These are phyloP conservation scores for Zasmidium cellare DNA, from an alignment of 2,329 filamentous ascomycete genomes.

Conservation along the genomic window DNA sequence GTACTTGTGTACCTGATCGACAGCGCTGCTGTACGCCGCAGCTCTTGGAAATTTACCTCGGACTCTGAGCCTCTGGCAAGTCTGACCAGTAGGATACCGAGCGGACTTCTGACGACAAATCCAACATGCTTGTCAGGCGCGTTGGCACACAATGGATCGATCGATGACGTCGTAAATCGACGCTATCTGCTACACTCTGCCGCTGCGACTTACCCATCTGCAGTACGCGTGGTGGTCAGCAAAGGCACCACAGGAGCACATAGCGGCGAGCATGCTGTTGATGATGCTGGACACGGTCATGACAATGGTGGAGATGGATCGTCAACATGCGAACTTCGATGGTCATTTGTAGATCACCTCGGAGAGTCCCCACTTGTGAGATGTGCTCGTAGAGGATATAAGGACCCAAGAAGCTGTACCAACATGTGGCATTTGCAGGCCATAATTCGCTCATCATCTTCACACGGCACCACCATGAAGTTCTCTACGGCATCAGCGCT, in stretches of 20 bases:
- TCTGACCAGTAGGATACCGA: background rate
- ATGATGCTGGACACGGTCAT: background rate
- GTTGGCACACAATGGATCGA: background rate
- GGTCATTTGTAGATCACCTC: background rate
- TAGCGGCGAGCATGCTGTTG: background rate
- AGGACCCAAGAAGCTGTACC: background rate
- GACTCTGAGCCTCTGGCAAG: background rate
- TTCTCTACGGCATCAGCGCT: slow-evolving; percentile 15
- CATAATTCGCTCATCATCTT: no score
- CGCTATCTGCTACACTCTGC: background rate
- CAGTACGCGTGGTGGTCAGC: background rate
- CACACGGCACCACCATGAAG: slow-evolving; percentile 14
- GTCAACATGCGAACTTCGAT: background rate
- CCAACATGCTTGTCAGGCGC: background rate
- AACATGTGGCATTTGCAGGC: background rate
- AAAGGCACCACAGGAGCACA: background rate
- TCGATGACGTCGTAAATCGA: background rate
- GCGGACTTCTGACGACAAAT: background rate
- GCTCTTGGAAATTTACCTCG: background rate
- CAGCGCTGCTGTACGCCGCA: background rate
- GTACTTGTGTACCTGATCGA: background rate
- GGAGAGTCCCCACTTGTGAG: background rate
- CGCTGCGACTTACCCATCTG: background rate
- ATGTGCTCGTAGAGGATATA: background rate
- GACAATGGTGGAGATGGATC: background rate